A percentile compares a stretch with the other conserved stretches of the same genome.
Conservation (phyloP, 495 filamentous ascomycete genomes). For the Podospora bellae-mahoneyi region DNA sequence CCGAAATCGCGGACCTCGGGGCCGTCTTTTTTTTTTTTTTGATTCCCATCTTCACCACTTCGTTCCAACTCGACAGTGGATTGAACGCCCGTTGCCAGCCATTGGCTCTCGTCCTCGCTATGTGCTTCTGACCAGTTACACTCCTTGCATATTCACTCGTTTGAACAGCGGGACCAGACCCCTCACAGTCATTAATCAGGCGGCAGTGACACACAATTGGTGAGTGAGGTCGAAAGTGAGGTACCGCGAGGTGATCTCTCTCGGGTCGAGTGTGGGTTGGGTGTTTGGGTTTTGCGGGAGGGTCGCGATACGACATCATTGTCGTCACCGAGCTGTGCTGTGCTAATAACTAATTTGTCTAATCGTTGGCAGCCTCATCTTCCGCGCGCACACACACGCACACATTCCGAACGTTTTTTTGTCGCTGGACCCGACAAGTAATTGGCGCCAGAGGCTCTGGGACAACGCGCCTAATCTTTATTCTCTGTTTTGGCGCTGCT, state of each 20-base stretch:
- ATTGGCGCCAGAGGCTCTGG: constrained; percentile 18
- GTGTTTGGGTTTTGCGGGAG: constrained; percentile 10
- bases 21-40: neutral
- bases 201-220: constrained; percentile 16
- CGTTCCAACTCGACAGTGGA: constrained; percentile 19
- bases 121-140: constrained; percentile 11
- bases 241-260: neutral
- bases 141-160: constrained; percentile 18
- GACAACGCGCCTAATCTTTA: constrained; percentile 15
- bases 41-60: constrained; percentile 7
- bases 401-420: constrained; percentile 16
- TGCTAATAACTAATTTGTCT: constrained; percentile 14
- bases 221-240: constrained; percentile 1
- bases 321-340: constrained; percentile 6
- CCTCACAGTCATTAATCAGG: constrained; percentile 7
- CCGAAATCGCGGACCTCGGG: neutral
- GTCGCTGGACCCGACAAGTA: constrained; percentile 25
- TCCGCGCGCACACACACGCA: constrained; percentile 4
- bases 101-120: constrained; percentile 18
- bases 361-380: constrained; percentile 8
- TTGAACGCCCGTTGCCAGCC: constrained; percentile 20
- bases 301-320: neutral
- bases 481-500: constrained; percentile 12
- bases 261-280: neutral
- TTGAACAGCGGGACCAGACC: constrained; percentile 12